A percentile compares a stretch with the other conserved stretches of the same genome.
Evolutionary conservation across 768 basidiomycete species (phyloP).

Genomic region (Kwoniella heveanensis): DNA sequence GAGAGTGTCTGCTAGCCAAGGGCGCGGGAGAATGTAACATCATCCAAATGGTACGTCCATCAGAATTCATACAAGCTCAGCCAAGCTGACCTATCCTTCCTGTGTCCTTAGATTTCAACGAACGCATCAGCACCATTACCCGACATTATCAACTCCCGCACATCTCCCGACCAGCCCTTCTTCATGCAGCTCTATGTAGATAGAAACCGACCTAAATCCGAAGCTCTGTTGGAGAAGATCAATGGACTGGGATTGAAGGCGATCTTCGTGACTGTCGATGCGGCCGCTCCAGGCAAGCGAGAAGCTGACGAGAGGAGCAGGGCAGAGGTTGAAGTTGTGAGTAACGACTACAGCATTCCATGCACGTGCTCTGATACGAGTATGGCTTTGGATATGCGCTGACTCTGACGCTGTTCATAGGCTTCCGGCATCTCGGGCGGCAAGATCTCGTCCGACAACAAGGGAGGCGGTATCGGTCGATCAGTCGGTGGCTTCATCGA

Average conservation of each 20-base stretch:
- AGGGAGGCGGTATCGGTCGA: conserved; percentile 56
- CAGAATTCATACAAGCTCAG: no score
- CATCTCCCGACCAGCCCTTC: conserved; percentile 44
- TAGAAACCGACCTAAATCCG: conserved; percentile 51
- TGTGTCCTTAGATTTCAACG: conserved; percentile 57
- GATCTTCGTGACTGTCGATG: conserved; percentile 56
- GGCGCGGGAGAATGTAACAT: conserved; percentile 50
- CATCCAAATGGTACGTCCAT: conserved; percentile 45
- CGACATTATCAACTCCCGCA: conserved; percentile 43
- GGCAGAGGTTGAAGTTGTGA: conserved; percentile 53
- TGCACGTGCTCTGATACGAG: no score
- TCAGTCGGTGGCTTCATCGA: conserved; percentile 55
- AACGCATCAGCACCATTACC: conserved; percentile 56
- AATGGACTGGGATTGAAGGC: conserved; percentile 52
- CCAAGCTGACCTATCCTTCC: no score
- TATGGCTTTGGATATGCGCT: no score
- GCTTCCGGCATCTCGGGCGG: conserved; percentile 54
- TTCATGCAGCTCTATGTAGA: conserved; percentile 58
- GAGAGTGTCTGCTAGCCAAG: conserved; percentile 53
- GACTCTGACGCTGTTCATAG: conserved; percentile 11
- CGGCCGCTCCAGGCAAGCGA: conserved; percentile 54
- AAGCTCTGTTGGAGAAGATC: conserved; percentile 48
- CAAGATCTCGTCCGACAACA: conserved; percentile 50
- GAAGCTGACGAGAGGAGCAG: conserved; percentile 54
- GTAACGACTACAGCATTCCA: no score